Conservation (phyloP, 805 yeast genomes). For the Starmerella bacillaris region DNA sequence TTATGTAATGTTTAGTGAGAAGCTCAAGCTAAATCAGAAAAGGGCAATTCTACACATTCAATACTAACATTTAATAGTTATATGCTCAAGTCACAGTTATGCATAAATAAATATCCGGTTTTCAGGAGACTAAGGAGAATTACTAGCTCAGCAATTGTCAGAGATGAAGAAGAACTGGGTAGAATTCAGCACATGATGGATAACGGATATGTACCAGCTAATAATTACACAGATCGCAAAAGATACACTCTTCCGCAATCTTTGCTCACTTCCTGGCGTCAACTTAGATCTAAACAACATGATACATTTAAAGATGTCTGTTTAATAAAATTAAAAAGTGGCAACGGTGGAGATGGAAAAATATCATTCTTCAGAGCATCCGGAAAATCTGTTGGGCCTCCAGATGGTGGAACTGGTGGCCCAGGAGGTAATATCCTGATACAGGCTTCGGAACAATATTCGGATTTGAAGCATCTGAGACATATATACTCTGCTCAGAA, state of each 20-base stretch:
- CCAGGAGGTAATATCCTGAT: slow-evolving; percentile 75
- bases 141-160: not conserved
- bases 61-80: no score
- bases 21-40: no score
- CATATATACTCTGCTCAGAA: slow-evolving; percentile 51
- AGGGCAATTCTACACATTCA: no score
- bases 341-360: slow-evolving; percentile 77
- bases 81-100: no score
- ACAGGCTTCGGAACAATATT: slow-evolving; percentile 55
- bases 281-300: slow-evolving; percentile 13
- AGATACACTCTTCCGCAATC: slow-evolving; percentile 11
- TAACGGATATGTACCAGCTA: slow-evolving; percentile 11
- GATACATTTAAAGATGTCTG: slow-evolving; percentile 34
- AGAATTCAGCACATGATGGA: slow-evolving; percentile 12
- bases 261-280: slow-evolving; percentile 16
- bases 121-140: not conserved
- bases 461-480: slow-evolving; percentile 51
- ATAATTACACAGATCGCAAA: slow-evolving; percentile 5
- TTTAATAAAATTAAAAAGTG: slow-evolving; percentile 49
- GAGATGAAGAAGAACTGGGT: not conserved
- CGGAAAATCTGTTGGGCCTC: slow-evolving; percentile 73
- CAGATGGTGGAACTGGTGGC: slow-evolving; percentile 99
- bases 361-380: slow-evolving; percentile 79
- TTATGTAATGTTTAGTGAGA: no score
- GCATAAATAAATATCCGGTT: no score